Conservation (phyloP, 2,329 filamentous ascomycete genomes). For the Macroventuria anomochaeta region DNA sequence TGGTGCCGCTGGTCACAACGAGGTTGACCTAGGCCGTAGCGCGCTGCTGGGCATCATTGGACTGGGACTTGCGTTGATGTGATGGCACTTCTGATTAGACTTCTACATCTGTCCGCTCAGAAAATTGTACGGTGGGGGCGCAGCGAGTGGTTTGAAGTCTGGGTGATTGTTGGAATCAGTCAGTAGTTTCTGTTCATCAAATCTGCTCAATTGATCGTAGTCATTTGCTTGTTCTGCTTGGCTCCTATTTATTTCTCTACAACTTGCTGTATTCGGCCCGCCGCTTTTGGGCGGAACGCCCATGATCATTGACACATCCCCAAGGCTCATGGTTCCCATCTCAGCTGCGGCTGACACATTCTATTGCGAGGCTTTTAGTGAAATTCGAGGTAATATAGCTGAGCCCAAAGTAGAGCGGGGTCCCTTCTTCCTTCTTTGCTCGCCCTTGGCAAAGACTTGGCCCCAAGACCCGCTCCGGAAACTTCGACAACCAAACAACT, state of each 20-base stretch:
- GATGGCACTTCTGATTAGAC: not conserved
- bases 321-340: no score
- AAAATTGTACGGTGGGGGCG: not conserved
- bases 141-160: not conserved
- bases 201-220: no score
- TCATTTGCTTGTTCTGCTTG: no score
- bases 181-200: not conserved
- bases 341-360: not conserved
- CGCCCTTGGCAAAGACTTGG: not conserved
- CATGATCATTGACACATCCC: no score
- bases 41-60: not conserved
- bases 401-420: not conserved
- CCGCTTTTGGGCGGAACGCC: not conserved
- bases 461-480: not conserved
- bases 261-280: not conserved
- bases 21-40: not conserved
- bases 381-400: not conserved
- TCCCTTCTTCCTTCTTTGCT: not conserved
- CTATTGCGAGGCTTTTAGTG: no score
- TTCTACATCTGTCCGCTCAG: not conserved
- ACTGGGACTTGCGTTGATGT: not conserved
- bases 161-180: not conserved
- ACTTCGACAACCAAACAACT: not conserved
- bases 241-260: no score
- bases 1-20: not conserved